A percentile compares a stretch with the other conserved stretches of the same genome.
Evolutionary conservation across 1,284 basidiomycete species (phyloP).

Genomic region (Papiliotrema terrestris): DNA sequence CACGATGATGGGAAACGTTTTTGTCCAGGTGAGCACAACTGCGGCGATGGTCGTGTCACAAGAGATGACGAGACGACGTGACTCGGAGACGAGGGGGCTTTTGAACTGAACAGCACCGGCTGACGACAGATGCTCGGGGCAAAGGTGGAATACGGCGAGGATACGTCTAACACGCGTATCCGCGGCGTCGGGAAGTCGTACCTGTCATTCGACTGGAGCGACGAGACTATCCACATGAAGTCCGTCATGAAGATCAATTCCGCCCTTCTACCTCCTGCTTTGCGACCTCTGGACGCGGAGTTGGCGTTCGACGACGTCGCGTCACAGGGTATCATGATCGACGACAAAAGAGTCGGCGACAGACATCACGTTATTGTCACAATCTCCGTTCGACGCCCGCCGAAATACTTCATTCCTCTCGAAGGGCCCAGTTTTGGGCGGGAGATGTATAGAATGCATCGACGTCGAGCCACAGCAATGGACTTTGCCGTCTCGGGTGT

Average conservation of each 20-base stretch:
- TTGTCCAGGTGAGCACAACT: constrained; percentile 21
- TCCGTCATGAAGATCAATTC: constrained; percentile 13
- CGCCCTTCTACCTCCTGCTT: constrained; percentile 19
- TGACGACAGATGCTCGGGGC: constrained; percentile 26
- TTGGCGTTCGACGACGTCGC: constrained; percentile 41
- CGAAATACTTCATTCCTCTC: constrained; percentile 33
- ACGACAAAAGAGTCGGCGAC: constrained; percentile 2
- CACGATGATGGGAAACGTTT: constrained; percentile 18
- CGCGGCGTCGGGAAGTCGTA: constrained; percentile 17
- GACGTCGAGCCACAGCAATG: constrained; percentile 39
- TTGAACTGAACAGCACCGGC: too few species aligned
- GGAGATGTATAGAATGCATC: constrained; percentile 1
- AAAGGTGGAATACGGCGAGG: constrained; percentile 15
- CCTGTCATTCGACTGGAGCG: constrained; percentile 38
- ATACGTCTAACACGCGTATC: background rate
- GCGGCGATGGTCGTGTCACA: background rate
- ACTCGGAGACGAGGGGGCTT: too few species aligned
- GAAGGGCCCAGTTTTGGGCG: constrained; percentile 10
- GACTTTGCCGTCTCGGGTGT: constrained; percentile 30
- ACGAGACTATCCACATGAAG: constrained; percentile 29
- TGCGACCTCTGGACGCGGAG: constrained; percentile 37
- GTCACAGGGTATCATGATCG: constrained; percentile 31
- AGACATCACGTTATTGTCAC: constrained; percentile 29
- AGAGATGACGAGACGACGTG: too few species aligned
- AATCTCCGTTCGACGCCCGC: constrained; percentile 34